Base-by-base conservation (phyloP, 2,329 filamentous ascomycete genomes). In the Cordyceps farinosa region DNA sequence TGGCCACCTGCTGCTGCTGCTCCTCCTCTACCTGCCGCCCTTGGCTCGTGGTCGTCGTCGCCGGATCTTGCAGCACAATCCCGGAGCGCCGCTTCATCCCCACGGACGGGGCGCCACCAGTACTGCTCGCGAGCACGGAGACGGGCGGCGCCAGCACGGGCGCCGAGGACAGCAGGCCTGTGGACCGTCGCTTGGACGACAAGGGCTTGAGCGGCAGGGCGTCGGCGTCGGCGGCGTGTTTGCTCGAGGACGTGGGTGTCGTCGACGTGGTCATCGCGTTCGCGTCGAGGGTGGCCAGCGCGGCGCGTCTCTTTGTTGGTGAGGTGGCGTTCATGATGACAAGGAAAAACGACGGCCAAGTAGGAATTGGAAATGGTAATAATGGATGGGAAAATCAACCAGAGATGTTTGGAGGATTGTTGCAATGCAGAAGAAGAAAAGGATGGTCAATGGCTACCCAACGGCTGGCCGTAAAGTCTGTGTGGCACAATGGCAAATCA, bases 251-350 rank as follows among this genome's bases (percentile, higher is more conserved):
- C 63, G 58, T 68, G 64, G 66, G 72, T 63, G 74, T 75, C 64
- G 74, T 75, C 42, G 73, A 71, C 22, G 69, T 65, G 30, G 70
- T 68, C 67, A 71, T 71, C 70, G 76, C 76, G 74, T 82, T 82
- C 61, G 77, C 76, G 72, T 82, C 75, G 57, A 81, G 73, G 29
- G 78, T 71, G 58, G 76, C 80, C 47, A 83, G 78, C 51, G 62
- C 62, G 65, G 78, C 80, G 78, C 80, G 80, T 78, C 79, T 74
- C 70, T 80, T 82, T 44, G 70, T 66, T 11, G 79, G 79, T 52
- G 77, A 77, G 48, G 75, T 73, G 38, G 71, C 29, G 52, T 57
- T 53, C 61, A 62, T 62, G 11, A 34, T 47, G 30, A n/a, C 22
- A 22, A 22, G 22, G 22, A 22, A 22, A 22, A 22, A 22, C 22